phyloP scores from a whole-genome alignment of 2,329 filamentous ascomycete genomes.

The Trichophyton simii region DNA sequence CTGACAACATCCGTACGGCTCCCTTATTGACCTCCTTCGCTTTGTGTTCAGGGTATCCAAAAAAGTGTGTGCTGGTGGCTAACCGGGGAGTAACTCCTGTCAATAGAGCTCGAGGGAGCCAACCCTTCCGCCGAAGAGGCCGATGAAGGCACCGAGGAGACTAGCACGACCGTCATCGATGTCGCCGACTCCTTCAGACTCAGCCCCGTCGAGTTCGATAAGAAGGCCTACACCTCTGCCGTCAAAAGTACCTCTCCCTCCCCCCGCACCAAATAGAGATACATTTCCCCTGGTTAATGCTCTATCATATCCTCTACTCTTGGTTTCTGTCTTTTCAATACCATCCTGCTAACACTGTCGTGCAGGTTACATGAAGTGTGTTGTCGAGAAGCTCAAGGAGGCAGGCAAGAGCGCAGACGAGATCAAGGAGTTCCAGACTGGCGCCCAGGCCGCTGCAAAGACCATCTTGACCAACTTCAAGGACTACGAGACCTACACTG shows the following conservation, averaged over 20 bases:
- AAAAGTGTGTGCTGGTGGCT: too few relatives aligned
- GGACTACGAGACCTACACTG: constrained; percentile 89
- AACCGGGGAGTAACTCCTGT: too few relatives aligned
- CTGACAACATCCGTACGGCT: constrained; percentile 26
- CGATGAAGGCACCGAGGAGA: constrained; percentile 60
- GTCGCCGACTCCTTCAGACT: constrained; percentile 87
- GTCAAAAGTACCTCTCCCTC: constrained; percentile 56
- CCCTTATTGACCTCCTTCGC: neutral
- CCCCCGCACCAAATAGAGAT: too few relatives aligned
- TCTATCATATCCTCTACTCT: neutral
- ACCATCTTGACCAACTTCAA: constrained; percentile 81
- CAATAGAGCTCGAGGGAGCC: constrained; percentile 51
- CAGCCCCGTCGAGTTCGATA: constrained; percentile 41
- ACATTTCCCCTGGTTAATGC: too few relatives aligned
- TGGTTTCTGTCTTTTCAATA: constrained; percentile 10
- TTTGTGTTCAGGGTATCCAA: too few relatives aligned
- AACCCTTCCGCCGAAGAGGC: constrained; percentile 88
- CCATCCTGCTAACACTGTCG: neutral
- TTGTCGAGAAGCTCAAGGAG: constrained; percentile 59
- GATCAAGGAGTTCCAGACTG: constrained; percentile 67
- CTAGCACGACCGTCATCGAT: constrained; percentile 50
- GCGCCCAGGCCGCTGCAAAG: constrained; percentile 64
- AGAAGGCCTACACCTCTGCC: constrained; percentile 22
- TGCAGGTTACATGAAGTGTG: constrained; percentile 77
- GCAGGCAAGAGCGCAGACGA: constrained; percentile 50